phyloP scores from a whole-genome alignment of 441 rosid species.

The Flueggea neowawraea region DNA sequence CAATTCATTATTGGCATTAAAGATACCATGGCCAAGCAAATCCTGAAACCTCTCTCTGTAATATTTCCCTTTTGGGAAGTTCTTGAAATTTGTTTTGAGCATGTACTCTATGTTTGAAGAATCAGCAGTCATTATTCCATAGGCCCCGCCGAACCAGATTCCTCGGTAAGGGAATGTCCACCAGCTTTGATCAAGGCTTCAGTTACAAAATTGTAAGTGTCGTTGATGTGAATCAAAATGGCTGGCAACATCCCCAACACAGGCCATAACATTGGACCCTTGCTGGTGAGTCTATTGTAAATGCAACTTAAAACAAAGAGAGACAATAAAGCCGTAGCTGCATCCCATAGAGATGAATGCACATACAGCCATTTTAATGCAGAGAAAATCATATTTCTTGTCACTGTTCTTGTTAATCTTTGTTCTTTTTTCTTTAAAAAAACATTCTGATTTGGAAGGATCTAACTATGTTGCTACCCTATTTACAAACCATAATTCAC shows the following conservation, averaged over 20 bases:
- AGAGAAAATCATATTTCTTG: constrained; percentile 8
- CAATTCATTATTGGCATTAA: constrained; percentile 50
- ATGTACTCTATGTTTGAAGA: constrained; percentile 62
- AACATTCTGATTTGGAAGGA: neutral
- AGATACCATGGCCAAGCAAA: constrained; percentile 69
- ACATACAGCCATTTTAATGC: constrained; percentile 20
- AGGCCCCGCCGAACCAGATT: constrained; percentile 49
- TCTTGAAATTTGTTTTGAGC: constrained; percentile 60
- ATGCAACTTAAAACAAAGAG: constrained; percentile 49
- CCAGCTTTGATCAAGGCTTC: constrained; percentile 36
- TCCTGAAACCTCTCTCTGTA: constrained; percentile 56
- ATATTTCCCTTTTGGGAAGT: constrained; percentile 71
- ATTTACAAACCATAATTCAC: too few species aligned
- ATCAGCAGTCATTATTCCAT: constrained; percentile 50
- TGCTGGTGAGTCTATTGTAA: constrained; percentile 42
- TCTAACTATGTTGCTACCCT: neutral
- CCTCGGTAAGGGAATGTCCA: constrained; percentile 50
- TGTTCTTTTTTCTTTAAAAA: neutral
- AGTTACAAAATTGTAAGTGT: constrained; percentile 39
- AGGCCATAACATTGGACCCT: constrained; percentile 66
- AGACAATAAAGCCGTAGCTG: constrained; percentile 36
- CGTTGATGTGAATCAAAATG: constrained; percentile 22
- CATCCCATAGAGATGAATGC: constrained; percentile 37
- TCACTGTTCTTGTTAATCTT: constrained; percentile 8
- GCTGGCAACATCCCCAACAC: constrained; percentile 55